Evolutionary conservation across 106 monocot genomes (phyloP), one percentile per base, ranked within the genome.

Genomic region (Dendrobium chrysotoxum): DNA sequence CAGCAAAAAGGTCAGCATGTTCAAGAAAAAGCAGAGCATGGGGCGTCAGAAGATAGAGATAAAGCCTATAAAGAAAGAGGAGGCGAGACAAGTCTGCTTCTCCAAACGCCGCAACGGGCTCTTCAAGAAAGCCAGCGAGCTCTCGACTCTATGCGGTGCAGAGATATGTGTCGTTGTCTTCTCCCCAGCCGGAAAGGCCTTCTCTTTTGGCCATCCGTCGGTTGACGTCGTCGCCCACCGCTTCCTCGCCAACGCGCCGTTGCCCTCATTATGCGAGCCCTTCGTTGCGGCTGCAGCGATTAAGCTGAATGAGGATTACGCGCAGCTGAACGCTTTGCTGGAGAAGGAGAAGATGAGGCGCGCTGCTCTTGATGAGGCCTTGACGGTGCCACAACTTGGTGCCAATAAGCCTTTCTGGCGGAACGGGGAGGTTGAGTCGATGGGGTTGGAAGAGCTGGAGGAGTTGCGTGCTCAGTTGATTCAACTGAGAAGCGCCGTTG

Each of bases 51-150:
- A 83, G 82, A 78, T 83, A 23, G 82, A 83, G 78, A 83, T 83
- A 8, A 83, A 83, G 54, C 40, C 45, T 17, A 83, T 83, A 7
- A 17, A 66, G 54, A 78, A 83, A 46, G 77, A 83, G 54, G 78
- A 71, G 28, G 78, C 83, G 20, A 25, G 78, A 5, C 78, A 79
- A 12, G 78, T 79, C 58, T 61, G 57, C 39, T 79, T 79, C 57
- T 79, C 78, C 0, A 79, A 79, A 42, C 78, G 78, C 35, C 10
- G 78, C 0, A 58, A 28, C 28, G 78, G 78, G 17, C 82, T 83
- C 78, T 83, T 78, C 78, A 83, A 83, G 73, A 83, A 83, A 13
- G 83, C 79, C 23, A 83, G 71, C 39, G 83, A 83, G 73, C 53
- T 79, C 53, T 70, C 83, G 15, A 83, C 79, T 23, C 78, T 83